Conservation (phyloP, 176 grass and related monocot species). For the Olyra latifolia region DNA sequence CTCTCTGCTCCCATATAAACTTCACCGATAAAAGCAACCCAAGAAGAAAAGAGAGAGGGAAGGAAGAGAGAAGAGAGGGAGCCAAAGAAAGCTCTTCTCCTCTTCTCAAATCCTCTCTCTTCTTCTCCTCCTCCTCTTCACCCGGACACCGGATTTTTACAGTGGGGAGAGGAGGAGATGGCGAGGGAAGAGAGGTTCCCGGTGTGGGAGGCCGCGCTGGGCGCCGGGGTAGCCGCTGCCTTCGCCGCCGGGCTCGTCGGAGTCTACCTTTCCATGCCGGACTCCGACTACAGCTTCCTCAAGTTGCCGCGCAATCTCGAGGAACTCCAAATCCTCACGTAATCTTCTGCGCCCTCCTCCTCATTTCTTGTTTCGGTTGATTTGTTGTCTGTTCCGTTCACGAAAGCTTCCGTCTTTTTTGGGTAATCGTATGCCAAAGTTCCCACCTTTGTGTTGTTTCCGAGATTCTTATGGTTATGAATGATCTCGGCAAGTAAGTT, state of each 20-base stretch:
- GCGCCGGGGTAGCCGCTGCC: slow-evolving; percentile 50
- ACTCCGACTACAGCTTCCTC: slow-evolving; percentile 71
- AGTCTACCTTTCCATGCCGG: slow-evolving; percentile 92
- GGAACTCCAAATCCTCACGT: slow-evolving; percentile 91
- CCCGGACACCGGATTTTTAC: slow-evolving; percentile 29
- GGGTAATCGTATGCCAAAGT: not conserved
- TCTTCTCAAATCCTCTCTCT: slow-evolving; percentile 25
- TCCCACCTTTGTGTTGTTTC: slow-evolving; percentile 5
- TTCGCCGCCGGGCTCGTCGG: slow-evolving; percentile 73
- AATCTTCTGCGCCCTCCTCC: not conserved
- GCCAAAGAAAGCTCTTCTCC: slow-evolving; percentile 38
- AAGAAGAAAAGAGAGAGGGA: not conserved
- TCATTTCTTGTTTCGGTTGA: slow-evolving; percentile 16
- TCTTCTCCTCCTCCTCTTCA: slow-evolving; percentile 4
- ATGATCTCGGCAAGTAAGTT: not conserved
- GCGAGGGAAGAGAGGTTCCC: slow-evolving; percentile 59
- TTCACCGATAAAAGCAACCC: slow-evolving; percentile 35
- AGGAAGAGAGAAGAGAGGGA: slow-evolving; percentile 14
- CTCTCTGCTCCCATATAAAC: slow-evolving; percentile 44
- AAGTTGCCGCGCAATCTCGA: slow-evolving; percentile 64
- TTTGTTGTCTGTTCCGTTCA: slow-evolving; percentile 12
- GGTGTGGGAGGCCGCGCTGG: slow-evolving; percentile 71
- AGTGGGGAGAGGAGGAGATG: slow-evolving; percentile 40
- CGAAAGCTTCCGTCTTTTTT: not conserved
- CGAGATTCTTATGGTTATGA: not conserved